These are phyloP conservation scores for Monilinia polystroma DNA, from an alignment of 2,329 filamentous ascomycete species.

Conservation along the genomic window DNA sequence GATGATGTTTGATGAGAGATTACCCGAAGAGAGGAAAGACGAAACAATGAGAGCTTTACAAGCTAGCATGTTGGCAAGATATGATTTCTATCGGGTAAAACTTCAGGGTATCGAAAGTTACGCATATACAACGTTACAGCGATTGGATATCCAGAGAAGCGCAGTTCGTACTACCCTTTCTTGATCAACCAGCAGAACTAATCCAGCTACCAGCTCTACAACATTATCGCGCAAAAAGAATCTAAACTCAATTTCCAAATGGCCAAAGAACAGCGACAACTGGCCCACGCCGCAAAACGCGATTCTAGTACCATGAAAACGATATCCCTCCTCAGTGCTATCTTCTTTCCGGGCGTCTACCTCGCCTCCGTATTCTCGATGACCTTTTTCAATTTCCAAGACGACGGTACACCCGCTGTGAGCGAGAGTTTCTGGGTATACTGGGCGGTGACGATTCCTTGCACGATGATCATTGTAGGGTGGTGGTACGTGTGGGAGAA, in stretches of 20 bases:
- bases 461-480: slow-evolving; percentile 55
- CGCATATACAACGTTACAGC: slow-evolving; percentile 59
- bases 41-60: slow-evolving; percentile 48
- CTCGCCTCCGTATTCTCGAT: slow-evolving; percentile 64
- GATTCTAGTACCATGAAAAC: slow-evolving; percentile 61
- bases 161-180: slow-evolving; percentile 47
- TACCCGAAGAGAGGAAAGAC: slow-evolving; percentile 25
- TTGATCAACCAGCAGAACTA: not conserved
- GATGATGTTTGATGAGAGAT: slow-evolving; percentile 33
- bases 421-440: slow-evolving; percentile 60
- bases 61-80: slow-evolving; percentile 51
- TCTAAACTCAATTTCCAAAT: slow-evolving; percentile 63
- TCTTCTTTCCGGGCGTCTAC: slow-evolving; percentile 63
- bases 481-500: slow-evolving; percentile 51
- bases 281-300: slow-evolving; percentile 43
- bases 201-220: slow-evolving; percentile 52
- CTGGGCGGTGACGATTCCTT: slow-evolving; percentile 59
- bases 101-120: slow-evolving; percentile 62
- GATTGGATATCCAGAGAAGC: slow-evolving; percentile 60
- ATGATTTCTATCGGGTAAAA: slow-evolving; percentile 62
- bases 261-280: slow-evolving; percentile 44
- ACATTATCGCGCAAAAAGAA: slow-evolving; percentile 65
- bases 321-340: slow-evolving; percentile 60
- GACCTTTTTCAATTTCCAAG: slow-evolving; percentile 64
- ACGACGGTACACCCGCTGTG: slow-evolving; percentile 35